phyloP scores from a whole-genome alignment of 306 rosid genomes.

The Crataegus laevigata region DNA sequence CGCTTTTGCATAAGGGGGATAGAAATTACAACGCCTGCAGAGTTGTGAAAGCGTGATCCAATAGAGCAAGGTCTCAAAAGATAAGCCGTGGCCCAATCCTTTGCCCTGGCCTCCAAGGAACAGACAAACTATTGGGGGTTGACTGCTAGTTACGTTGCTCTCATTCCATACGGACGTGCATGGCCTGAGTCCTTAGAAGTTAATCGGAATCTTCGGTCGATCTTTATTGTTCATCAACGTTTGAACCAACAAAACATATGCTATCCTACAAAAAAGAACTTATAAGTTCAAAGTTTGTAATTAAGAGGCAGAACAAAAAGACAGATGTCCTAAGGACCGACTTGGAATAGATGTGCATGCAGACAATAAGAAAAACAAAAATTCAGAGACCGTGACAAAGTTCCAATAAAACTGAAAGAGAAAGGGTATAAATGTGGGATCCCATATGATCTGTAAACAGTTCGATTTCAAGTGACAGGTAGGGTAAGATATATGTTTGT shows the following conservation, averaged over 20 bases:
- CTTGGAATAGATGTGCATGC: not conserved
- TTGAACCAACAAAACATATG: not conserved
- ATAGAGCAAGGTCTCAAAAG: not conserved
- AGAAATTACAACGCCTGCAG: not conserved
- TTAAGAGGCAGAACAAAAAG: not conserved
- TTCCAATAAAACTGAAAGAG: not conserved
- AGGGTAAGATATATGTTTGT: not conserved
- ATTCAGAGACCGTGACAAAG: not conserved
- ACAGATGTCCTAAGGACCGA: not conserved
- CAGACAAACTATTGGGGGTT: not conserved
- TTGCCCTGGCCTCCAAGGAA: not conserved
- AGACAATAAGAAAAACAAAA: not conserved
- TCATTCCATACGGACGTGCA: too few species aligned
- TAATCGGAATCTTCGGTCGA: not conserved
- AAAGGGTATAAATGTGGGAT: not conserved
- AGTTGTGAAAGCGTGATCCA: not conserved
- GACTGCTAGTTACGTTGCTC: not conserved
- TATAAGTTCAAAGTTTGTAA: not conserved
- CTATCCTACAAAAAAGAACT: too few species aligned
- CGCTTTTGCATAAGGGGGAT: not conserved
- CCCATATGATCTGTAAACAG: not conserved
- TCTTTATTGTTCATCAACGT: not conserved
- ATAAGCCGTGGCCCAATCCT: not conserved
- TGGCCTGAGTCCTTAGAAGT: not conserved
- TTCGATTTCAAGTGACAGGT: not conserved